Conservation (phyloP, 2,329 filamentous ascomycete genomes). For the Aspergillus persii region DNA sequence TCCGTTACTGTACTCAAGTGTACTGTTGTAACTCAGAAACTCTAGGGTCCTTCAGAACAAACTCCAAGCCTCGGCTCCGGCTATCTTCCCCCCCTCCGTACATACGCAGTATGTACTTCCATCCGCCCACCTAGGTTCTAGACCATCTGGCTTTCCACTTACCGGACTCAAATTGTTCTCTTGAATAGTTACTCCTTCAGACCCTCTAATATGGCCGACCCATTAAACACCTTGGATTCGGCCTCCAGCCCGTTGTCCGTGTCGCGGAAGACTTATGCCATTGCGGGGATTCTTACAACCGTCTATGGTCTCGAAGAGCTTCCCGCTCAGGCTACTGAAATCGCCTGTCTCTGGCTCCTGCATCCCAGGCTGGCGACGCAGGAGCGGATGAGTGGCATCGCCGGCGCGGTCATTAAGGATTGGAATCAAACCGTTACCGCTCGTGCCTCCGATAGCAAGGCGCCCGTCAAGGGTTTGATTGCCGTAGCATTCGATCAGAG, state of each 20-base stretch:
- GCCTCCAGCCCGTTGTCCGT: conserved; percentile 41
- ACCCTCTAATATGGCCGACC: conserved; percentile 26
- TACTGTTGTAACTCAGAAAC: no score
- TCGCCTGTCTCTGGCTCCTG: conserved; percentile 87
- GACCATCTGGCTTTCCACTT: no score
- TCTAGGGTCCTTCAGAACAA: no score
- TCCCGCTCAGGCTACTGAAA: conserved; percentile 48
- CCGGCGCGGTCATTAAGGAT: conserved; percentile 63
- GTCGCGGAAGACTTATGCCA: conserved; percentile 65
- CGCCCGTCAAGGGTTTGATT: conserved; percentile 61
- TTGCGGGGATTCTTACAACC: conserved; percentile 75
- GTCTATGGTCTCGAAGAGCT: conserved; percentile 81
- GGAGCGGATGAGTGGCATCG: conserved; percentile 72
- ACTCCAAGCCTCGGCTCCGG: no score
- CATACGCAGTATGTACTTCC: no score
- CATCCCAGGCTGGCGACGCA: conserved; percentile 73
- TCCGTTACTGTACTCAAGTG: no score
- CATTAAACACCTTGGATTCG: conserved; percentile 33
- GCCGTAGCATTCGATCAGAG: conserved; percentile 87
- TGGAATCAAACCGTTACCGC: conserved; percentile 57
- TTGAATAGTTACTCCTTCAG: no score
- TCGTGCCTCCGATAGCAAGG: conserved; percentile 24
- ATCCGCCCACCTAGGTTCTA: no score
- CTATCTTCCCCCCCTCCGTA: no score
- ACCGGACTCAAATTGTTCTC: no score